Base-by-base conservation (phyloP, 805 yeast species). In the Hanseniaspora occidentalis region DNA sequence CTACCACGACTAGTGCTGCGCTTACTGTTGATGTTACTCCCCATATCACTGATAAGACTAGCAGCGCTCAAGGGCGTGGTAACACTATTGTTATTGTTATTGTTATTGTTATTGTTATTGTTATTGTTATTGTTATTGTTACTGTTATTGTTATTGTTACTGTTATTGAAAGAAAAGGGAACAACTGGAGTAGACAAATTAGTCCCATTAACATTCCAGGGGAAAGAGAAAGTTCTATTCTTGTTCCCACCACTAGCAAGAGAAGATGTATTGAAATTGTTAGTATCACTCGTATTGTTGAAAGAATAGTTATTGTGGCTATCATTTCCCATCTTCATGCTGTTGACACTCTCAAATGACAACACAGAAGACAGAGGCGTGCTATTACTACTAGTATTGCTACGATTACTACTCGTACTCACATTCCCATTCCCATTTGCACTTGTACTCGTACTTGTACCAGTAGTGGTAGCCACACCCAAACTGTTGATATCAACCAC, bases 81-180 rank as follows among this genome's bases (percentile, higher is more conserved):
- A 27, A 8, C 17, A 27, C 7, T n/a, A 27, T 27, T 27, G 13
- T 27, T n/a, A 27, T 27, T 27, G 17, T 24, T 24, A 23, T 40
- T 38, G 29, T 36, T 43, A 36, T 25, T 38, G 18, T 44, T 42
- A 6, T 43, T 42, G 14, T 33, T 29, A 18, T 33, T 40, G 8
- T 14, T 37, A 17, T 21, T 36, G 17, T 37, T 24, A n/a, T 21
- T 23, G 27, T 39, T 36, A 19, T 17, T 35, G 26, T n/a, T 19
- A 36, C 17, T 25, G 18, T 17, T 16, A 31, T 31, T 20, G 25
- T 34, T 42, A 11, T 45, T 41, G 2, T 47, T 40, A 11, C 39
- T 41, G 7, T 49, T 33, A 23, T 33, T 14, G 24, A 31, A 21
- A 29, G 31, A 35, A 38, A 35, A 11, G 39, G 31, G 16, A 4